Evolutionary conservation across 352 stramenopile species (phyloP).

Genomic region (Phytophthora ohioensis): DNA sequence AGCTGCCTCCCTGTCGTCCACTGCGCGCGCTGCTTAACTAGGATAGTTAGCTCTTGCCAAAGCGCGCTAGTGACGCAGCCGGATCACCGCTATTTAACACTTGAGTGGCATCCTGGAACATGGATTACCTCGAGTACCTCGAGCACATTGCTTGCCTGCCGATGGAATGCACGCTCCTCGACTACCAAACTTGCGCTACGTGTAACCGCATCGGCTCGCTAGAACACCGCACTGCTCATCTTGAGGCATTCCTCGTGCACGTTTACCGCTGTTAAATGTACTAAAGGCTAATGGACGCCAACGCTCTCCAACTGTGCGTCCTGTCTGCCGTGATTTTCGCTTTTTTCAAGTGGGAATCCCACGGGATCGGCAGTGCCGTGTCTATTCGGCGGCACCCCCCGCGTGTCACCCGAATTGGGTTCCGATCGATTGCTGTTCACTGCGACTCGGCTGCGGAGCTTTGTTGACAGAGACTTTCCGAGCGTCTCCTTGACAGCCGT

Average conservation of each 20-base stretch:
- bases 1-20: background rate
- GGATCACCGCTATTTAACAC: slow-evolving; percentile 23
- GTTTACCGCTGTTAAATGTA: background rate
- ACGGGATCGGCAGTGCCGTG: slow-evolving; percentile 1
- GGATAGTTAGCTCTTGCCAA: slow-evolving; percentile 5
- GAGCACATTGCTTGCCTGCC: too few species aligned
- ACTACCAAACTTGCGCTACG: background rate
- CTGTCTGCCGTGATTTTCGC: background rate
- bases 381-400: too few species aligned
- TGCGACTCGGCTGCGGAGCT: background rate
- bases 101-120: slow-evolving; percentile 26
- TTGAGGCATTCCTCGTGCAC: background rate
- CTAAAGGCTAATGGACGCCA: background rate
- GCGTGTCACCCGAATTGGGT: background rate
- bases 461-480: background rate
- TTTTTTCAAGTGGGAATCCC: background rate
- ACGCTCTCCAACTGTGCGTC: slow-evolving; percentile 8
- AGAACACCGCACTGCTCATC: background rate
- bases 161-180: too few species aligned
- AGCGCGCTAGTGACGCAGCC: slow-evolving; percentile 12
- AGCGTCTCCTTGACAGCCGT: slow-evolving; percentile 10
- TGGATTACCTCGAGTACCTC: background rate
- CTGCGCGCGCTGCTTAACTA: slow-evolving; percentile 1
- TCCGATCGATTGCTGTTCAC: too few species aligned
- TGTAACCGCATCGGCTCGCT: background rate